Evolutionary conservation across 2,329 filamentous ascomycete genomes (phyloP).

Genomic region (Fusarium albosuccineum): DNA sequence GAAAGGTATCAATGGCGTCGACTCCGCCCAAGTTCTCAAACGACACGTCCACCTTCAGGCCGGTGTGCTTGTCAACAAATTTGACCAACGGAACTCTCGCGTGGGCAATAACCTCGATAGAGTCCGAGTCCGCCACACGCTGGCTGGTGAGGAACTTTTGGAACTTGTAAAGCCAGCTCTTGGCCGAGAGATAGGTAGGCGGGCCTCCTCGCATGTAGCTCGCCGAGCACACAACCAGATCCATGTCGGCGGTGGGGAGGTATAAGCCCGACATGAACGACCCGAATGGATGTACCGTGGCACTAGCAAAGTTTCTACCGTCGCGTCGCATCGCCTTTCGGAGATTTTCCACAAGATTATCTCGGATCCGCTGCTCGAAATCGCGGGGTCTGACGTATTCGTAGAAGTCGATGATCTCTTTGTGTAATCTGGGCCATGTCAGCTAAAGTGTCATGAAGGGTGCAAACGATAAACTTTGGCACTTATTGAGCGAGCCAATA

Average conservation of each 20-base stretch:
- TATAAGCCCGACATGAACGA: conserved; percentile 89
- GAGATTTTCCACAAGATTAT: conserved; percentile 78
- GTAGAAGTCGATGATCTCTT: conserved; percentile 91
- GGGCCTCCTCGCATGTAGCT: conserved; percentile 68
- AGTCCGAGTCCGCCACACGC: conserved; percentile 68
- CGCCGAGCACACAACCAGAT: conserved; percentile 81
- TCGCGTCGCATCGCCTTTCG: conserved; percentile 67
- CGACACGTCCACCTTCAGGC: conserved; percentile 89
- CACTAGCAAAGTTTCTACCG: conserved; percentile 65
- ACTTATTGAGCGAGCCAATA: background rate
- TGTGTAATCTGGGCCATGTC: conserved; percentile 74
- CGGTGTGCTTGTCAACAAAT: conserved; percentile 82
- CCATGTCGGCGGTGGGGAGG: conserved; percentile 86
- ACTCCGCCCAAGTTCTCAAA: conserved; percentile 93
- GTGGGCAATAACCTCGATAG: conserved; percentile 75
- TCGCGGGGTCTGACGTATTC: conserved; percentile 81
- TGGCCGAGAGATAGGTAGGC: conserved; percentile 62
- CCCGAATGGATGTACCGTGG: conserved; percentile 83
- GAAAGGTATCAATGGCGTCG: conserved; percentile 83
- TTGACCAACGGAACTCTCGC: conserved; percentile 95
- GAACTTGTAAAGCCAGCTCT: conserved; percentile 72
- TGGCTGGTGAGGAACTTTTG: conserved; percentile 68
- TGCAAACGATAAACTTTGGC: background rate
- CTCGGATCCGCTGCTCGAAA: conserved; percentile 82
- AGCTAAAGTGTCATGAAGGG: background rate